Evolutionary conservation across 2,329 filamentous ascomycete genomes (phyloP), one percentile per base, ranked within the genome.

Genomic region (Paramyrothecium roridum): DNA sequence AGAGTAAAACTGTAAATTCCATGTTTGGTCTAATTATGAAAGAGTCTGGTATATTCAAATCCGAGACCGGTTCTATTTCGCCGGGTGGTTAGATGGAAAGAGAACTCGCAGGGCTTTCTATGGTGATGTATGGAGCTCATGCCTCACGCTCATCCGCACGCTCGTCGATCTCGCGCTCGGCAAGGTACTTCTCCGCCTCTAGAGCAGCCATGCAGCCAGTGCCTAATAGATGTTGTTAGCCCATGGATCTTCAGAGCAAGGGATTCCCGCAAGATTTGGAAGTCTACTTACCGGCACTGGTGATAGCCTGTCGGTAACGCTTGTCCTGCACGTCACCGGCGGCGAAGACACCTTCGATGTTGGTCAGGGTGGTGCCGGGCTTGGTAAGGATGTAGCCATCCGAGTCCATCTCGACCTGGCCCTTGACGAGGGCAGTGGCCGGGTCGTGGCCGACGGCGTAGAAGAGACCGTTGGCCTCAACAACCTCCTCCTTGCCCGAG

Each of bases 311-410:
- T 71, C 95, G 86, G 75, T 99, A 99, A 70, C 88, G 86, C 87
- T 98, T 99, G 73, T 99, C 96, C 80, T 99, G 95, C 11, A 99
- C 96, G 71, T 99, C 95, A 61, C 95, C 95, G 11, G 93, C 95
- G 40, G 95, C 95, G 70, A 97, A 99, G 20, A 99, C 91, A 72
- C 95, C 95, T 70, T 91, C 85, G 7, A 97, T 75, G 74, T 86
- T 96, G 50, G 95, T 99, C 68, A 89, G 81, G 56, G 91, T 91
- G 48, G 91, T 93, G 55, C 95, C 96, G 3, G 95, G 89, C 73
- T 89, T 85, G 55, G 95, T 99, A 61, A 92, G 73, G 57, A 99
- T 85, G 76, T 99, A 99, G 21, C 91, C 92, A 60, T 99, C 93
- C 60, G 84, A 83, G 68, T 99, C 96, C 67, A 89, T 90, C 59